A percentile compares a stretch with the other conserved stretches of the same genome.
Conservation (phyloP, 2,329 filamentous ascomycete species). For the Dryadomyces quercivorus region DNA sequence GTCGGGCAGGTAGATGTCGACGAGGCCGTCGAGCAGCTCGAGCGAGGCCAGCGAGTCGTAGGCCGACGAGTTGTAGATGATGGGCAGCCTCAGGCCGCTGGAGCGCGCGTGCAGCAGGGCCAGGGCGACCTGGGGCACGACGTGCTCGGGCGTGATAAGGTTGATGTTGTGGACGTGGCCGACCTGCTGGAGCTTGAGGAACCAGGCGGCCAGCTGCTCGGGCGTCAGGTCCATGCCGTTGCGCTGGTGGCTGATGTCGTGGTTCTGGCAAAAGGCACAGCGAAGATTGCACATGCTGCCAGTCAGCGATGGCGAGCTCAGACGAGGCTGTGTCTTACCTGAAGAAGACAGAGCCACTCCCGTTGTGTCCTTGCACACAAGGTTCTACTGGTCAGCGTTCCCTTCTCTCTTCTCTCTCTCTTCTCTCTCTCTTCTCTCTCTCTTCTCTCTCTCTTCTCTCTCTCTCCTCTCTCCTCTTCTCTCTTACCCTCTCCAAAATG, state of each 20-base stretch:
- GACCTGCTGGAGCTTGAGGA: constrained; percentile 66
- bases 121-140: constrained; percentile 70
- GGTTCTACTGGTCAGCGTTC: constrained; percentile 45
- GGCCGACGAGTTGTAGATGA: constrained; percentile 76
- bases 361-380: constrained; percentile 71
- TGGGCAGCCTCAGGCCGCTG: constrained; percentile 56
- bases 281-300: constrained; percentile 45
- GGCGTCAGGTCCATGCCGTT: constrained; percentile 70
- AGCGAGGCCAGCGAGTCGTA: constrained; percentile 68
- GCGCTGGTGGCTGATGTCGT: constrained; percentile 72
- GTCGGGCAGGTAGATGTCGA: constrained; percentile 81
- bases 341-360: constrained; percentile 73
- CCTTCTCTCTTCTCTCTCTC: neutral
- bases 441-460: neutral
- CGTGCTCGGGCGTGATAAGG: constrained; percentile 74
- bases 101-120: constrained; percentile 63
- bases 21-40: constrained; percentile 60
- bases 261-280: constrained; percentile 71
- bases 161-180: constrained; percentile 87
- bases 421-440: neutral
- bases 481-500: constrained; percentile 65
- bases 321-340: constrained; percentile 36
- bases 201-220: constrained; percentile 68
- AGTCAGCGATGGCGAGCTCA: neutral
- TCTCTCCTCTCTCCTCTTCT: neutral